Evolutionary conservation across 768 basidiomycete species (phyloP).

Genomic region (Lyophyllum semitale): DNA sequence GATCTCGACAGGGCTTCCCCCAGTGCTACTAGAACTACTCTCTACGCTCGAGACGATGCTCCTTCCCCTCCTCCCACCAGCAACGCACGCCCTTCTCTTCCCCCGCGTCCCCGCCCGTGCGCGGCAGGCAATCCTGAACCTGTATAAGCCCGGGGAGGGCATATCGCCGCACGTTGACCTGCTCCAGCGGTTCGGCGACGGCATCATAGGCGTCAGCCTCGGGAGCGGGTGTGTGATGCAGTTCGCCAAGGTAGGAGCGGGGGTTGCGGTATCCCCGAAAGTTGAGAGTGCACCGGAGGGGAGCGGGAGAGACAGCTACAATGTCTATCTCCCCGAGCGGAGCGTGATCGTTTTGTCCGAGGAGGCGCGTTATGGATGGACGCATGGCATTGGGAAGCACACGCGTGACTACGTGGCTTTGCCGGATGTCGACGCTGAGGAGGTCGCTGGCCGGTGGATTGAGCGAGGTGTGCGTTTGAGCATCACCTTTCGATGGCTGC

Average conservation of each 20-base stretch:
- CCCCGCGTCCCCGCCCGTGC: slow-evolving; percentile 49
- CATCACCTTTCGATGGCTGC: slow-evolving; percentile 85
- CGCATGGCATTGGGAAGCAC: slow-evolving; percentile 79
- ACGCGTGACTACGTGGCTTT: slow-evolving; percentile 59
- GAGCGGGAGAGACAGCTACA: slow-evolving; percentile 30
- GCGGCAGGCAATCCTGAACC: slow-evolving; percentile 87
- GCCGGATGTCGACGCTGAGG: slow-evolving; percentile 18
- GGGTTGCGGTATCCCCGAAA: background rate
- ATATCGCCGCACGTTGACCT: slow-evolving; percentile 90
- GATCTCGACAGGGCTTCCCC: slow-evolving; percentile 50
- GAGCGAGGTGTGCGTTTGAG: slow-evolving; percentile 66
- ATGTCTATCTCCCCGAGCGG: slow-evolving; percentile 74
- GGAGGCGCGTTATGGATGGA: slow-evolving; percentile 85
- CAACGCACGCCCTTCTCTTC: slow-evolving; percentile 62
- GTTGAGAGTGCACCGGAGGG: background rate
- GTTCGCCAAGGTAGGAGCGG: slow-evolving; percentile 44
- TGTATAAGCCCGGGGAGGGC: slow-evolving; percentile 88
- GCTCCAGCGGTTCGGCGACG: slow-evolving; percentile 80
- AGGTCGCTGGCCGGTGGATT: slow-evolving; percentile 37
- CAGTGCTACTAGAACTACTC: slow-evolving; percentile 56
- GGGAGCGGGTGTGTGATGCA: slow-evolving; percentile 81
- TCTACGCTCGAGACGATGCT: slow-evolving; percentile 49
- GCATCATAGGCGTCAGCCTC: slow-evolving; percentile 87
- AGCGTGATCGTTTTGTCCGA: slow-evolving; percentile 78
- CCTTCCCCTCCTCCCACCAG: slow-evolving; percentile 46